These are phyloP conservation scores for Starmerella bombicola DNA, from an alignment of 805 yeast species.

Conservation along the genomic window DNA sequence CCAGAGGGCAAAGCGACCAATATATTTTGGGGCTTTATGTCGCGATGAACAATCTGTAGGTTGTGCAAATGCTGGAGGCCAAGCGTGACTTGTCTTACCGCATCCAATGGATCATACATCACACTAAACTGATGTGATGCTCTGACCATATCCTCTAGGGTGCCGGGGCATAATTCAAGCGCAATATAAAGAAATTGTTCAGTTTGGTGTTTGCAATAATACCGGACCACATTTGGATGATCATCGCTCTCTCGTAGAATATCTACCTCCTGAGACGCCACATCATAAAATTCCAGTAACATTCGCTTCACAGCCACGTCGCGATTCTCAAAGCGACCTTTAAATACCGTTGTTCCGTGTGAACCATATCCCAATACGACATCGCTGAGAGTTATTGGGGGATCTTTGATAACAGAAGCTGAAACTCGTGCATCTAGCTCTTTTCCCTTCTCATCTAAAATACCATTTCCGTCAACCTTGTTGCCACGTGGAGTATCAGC, in stretches of 20 bases:
- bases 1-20: conserved; percentile 54
- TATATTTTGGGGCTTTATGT: conserved; percentile 87
- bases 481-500: neutral
- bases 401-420: neutral
- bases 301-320: conserved; percentile 94
- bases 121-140: conserved; percentile 30
- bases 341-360: conserved; percentile 88
- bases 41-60: conserved; percentile 85
- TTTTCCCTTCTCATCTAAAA: neutral
- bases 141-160: conserved; percentile 65
- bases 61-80: conserved; percentile 83
- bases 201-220: conserved; percentile 83
- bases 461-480: neutral
- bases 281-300: conserved; percentile 84
- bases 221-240: conserved; percentile 88
- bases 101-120: conserved; percentile 28
- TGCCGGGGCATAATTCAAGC: conserved; percentile 76
- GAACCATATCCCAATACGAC: conserved; percentile 87
- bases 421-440: neutral
- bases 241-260: conserved; percentile 88
- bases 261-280: conserved; percentile 84
- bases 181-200: conserved; percentile 88
- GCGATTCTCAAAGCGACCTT: conserved; percentile 79
- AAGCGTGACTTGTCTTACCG: conserved; percentile 58
- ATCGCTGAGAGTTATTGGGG: conserved; percentile 41